phyloP scores from a whole-genome alignment of 495 filamentous ascomycete genomes.

The Daldinia childiae region DNA sequence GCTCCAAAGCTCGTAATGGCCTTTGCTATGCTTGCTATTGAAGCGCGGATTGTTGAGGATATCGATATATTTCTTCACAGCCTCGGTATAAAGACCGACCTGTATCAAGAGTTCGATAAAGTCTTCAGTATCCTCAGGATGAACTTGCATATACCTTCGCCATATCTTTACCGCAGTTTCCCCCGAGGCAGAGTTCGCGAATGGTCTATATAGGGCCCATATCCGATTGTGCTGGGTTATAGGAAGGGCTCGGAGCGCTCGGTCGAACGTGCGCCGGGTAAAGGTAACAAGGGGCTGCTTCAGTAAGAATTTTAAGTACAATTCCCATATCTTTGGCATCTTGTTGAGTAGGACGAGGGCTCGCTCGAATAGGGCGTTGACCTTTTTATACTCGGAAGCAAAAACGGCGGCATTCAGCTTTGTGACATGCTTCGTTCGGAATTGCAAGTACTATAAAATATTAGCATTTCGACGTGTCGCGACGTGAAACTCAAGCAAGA shows the following conservation, averaged over 20 bases:
- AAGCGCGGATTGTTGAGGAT: conserved; percentile 93
- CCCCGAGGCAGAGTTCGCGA: conserved; percentile 92
- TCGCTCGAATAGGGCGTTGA: conserved; percentile 94
- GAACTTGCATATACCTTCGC: conserved; percentile 97
- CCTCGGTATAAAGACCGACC: conserved; percentile 87
- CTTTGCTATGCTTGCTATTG: conserved; percentile 90
- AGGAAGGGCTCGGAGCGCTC: conserved; percentile 91
- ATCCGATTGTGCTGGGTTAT: conserved; percentile 97
- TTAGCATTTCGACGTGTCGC: conserved; percentile 42
- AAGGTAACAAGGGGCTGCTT: conserved; percentile 92
- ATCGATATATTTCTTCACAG: conserved; percentile 91
- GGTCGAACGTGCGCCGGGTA: conserved; percentile 91
- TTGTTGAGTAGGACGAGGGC: conserved; percentile 96
- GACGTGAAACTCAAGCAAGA: conserved; percentile 7
- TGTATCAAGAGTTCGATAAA: conserved; percentile 89
- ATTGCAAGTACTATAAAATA: conserved; percentile 76
- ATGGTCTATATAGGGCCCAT: conserved; percentile 91
- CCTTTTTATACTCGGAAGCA: conserved; percentile 84
- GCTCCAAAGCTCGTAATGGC: conserved; percentile 95
- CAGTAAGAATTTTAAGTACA: conserved; percentile 92
- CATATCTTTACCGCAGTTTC: conserved; percentile 92
- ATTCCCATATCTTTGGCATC: conserved; percentile 98
- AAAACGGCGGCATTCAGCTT: conserved; percentile 86
- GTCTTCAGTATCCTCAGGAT: conserved; percentile 94
- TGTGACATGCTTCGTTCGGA: conserved; percentile 82